These are phyloP conservation scores for Peronospora belbahrii DNA, from an alignment of 352 stramenopile species.

Conservation along the genomic window DNA sequence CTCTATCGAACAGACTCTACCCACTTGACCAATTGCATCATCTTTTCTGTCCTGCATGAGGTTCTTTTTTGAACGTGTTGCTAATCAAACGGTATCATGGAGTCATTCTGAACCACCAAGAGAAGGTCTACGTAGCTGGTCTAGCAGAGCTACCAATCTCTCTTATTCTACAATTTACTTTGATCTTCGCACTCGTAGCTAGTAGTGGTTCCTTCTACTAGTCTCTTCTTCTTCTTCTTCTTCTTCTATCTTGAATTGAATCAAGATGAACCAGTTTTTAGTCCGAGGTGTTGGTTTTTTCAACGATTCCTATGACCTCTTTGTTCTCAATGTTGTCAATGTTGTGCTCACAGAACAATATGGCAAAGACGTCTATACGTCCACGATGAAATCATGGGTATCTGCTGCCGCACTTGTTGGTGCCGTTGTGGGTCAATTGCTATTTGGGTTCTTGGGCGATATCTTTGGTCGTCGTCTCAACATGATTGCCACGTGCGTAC, in stretches of 20 bases:
- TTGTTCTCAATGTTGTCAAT: constrained; percentile 80
- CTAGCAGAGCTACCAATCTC: no score
- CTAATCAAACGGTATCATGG: no score
- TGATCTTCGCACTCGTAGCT: constrained; percentile 9
- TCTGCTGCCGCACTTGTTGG: constrained; percentile 52
- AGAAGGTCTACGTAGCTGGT: background rate
- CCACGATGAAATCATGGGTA: constrained; percentile 50
- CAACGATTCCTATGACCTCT: constrained; percentile 75
- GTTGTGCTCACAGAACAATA: constrained; percentile 74
- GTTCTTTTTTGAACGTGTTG: no score
- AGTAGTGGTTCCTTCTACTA: no score
- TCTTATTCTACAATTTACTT: constrained; percentile 23
- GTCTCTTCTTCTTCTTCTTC: no score
- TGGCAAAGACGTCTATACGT: constrained; percentile 48
- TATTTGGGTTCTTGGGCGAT: constrained; percentile 53
- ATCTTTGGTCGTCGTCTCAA: constrained; percentile 54
- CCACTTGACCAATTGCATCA: no score
- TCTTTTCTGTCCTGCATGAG: no score
- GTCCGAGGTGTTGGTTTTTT: constrained; percentile 71
- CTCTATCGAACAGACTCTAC: no score
- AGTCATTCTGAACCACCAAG: no score
- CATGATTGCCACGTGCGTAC: constrained; percentile 59
- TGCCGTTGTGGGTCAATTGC: constrained; percentile 48
- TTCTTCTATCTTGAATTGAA: background rate
- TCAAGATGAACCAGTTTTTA: constrained; percentile 56